Evolutionary conservation across 805 yeast genomes (phyloP), one percentile per base, ranked within the genome.

Genomic region (Yarrowia sp.): DNA sequence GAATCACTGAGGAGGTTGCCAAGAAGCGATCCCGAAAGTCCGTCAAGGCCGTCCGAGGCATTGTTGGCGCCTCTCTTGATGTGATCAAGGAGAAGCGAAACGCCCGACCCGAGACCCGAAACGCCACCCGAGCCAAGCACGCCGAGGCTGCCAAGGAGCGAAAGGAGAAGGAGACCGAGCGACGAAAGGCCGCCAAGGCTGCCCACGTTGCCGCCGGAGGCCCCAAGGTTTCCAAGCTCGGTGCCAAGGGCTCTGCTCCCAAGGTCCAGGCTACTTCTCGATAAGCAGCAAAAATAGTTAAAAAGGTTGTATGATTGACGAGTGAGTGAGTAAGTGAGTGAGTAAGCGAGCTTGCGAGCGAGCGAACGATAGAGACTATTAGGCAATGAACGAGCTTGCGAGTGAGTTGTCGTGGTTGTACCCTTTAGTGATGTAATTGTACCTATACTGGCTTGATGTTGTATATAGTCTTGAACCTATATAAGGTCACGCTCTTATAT

Each of bases 61-160:
- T 95, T 80, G 98, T 93, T 74, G 99, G 99, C 87, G 99, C 98
- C 80, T 90, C 99, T 77, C 85, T 95, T 76, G 99, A 95, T 74
- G 88, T 92, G 80, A 95, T 95, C 85, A 93, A 90, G 84, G 97
- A 93, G 86, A 91, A 96, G 88, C 92, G 98, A 85, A 78, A 89
- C 76, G 83, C 85, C 80, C 91, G 92, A 84, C 97, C 99, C 80
- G 96, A 92, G 82, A 92, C 88, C 78, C 95, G 97, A 87, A 90
- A 92, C 87, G 97, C 97, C 76, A 88, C 91, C 80, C 96, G 98
- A 86, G 95, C 90, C 71, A 89, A 85, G 80, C 91, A 95, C 82
- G 83, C 86, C 77, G 88, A 76, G 72, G 73, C 70, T 71, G 80
- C 77, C 65, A 78, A 78, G 78, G 81, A 76, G 70, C 71, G 75